A percentile compares a stretch with the other conserved stretches of the same genome.
Evolutionary conservation across 306 rosid genomes (phyloP).

Genomic region (Bauhinia variegata): DNA sequence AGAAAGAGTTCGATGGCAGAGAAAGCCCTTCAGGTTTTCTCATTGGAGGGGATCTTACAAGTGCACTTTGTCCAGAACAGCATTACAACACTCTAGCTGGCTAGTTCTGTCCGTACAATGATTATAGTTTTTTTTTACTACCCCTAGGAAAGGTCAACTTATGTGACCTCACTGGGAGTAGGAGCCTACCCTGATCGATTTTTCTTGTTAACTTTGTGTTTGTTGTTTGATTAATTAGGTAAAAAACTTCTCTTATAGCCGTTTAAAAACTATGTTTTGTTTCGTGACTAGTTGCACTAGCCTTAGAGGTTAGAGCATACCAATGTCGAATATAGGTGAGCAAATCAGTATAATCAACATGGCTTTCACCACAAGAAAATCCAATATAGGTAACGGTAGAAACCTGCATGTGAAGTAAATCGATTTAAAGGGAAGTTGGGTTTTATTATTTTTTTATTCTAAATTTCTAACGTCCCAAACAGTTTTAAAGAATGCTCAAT

Average conservation of each 20-base stretch:
- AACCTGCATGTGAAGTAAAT: slow-evolving; percentile 31
- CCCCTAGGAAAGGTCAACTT: slow-evolving; percentile 36
- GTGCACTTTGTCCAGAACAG: slow-evolving; percentile 65
- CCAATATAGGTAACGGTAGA: slow-evolving; percentile 17
- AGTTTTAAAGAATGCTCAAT: slow-evolving; percentile 26
- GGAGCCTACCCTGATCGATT: slow-evolving; percentile 2
- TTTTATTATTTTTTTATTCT: slow-evolving; percentile 7
- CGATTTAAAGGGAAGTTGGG: slow-evolving; percentile 6
- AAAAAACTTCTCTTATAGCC: not conserved
- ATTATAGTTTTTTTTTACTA: slow-evolving; percentile 42
- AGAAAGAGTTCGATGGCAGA: slow-evolving; percentile 32
- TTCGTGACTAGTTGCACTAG: not conserved
- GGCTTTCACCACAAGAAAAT: not conserved
- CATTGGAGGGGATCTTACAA: slow-evolving; percentile 40
- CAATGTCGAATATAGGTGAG: not conserved
- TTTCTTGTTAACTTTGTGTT: not conserved
- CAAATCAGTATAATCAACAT: not conserved
- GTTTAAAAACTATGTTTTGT: slow-evolving; percentile 1
- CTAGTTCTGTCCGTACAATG: slow-evolving; percentile 53
- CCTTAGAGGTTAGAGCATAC: slow-evolving; percentile 10
- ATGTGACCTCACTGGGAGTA: slow-evolving; percentile 28
- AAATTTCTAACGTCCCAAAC: slow-evolving; percentile 41
- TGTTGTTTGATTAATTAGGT: slow-evolving; percentile 8
- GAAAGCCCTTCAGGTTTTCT: slow-evolving; percentile 37
- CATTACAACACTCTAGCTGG: slow-evolving; percentile 60